Base-by-base conservation (phyloP, 164 flowering plant species). In the Euptelea pleiosperma region DNA sequence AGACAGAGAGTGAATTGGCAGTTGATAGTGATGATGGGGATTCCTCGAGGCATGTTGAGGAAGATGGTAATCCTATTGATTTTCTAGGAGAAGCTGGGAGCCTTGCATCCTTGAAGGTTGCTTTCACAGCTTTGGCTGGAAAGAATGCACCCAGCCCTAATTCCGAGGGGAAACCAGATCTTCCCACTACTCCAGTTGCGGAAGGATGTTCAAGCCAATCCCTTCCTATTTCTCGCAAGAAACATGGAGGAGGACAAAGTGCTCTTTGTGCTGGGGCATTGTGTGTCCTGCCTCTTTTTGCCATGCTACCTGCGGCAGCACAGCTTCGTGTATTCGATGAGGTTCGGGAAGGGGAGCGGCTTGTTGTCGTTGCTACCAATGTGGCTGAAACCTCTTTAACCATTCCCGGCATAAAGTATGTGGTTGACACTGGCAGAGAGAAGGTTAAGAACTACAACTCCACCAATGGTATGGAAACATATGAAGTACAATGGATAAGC, bases 381-480 rank as follows among this genome's bases (percentile, higher is more conserved):
- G 99, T 94, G 49, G 99, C 97, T 16, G 99, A 94, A 75, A 94
- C 99, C 29, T 94, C 99, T n/a, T 71, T 93, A 65, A 93, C 99
- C 1, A 93, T 93, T 31, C 97, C 99, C 16, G 99, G 96, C 11
- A 78, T 94, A 60, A 94, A 79, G 64, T 94, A 94, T 78, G 99
- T 94, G 41, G 96, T 91, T 67, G 99, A 94, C 72, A 85, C 95
- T 43, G 99, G 97, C 52, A 85, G 96, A 70, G 96, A 85, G 68
- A 94, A 94, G 64, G 96, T 84, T 46, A 94, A 94, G 78, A 79
- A 70, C 35, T 94, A 85, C 62, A 81, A 87, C 60, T 57, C 79
- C 30, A 57, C 78, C 22, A 94, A 71, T 82, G 99, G 99, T 16
- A 82, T 94, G 78, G 99, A 87, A 78, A 62, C 80, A 5, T 94